Base-by-base conservation (phyloP, 495 filamentous ascomycete species). In the Penicillium turbatum region DNA sequence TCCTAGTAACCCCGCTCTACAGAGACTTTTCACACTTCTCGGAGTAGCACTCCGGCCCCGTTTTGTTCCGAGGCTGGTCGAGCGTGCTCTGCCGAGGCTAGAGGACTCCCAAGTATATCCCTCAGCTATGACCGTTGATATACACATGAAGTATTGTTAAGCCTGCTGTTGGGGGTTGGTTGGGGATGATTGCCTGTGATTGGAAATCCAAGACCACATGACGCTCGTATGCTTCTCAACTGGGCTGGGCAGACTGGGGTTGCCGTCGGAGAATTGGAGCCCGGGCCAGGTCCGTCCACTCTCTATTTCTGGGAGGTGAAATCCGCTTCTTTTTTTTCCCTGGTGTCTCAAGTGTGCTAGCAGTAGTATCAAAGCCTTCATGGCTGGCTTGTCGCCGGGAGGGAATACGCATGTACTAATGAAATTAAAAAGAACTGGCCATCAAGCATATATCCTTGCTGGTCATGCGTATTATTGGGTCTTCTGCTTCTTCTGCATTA, bases 261-360 rank as follows among this genome's bases (percentile, higher is more conserved):
- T 36, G 27, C 46, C 41, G 51, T 55, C 59, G 62, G 60, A 65
- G 48, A 63, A 63, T 63, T 65, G 13, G 17, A 54, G 21, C 63
- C 32, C 35, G 45, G 55, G 4, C 60, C 29, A 48, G 24, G 19
- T 35, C 32, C 26, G 15, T 44, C 34, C 21, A 35, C 6, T 27
- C 11, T 27, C 17, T 24, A 48, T 37, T 37, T 2, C 11, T 36
- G 13, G 44, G 24, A 7, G 10, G 7, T 0, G 16, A 5, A 16
- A 26, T 21, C 6, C 16, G 24, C 13, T n/a, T 6, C 2, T 32
- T 32, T 34, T 24, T 19, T 51, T 15, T 21, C n/a, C 3, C 5
- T 36, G 5, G n/a, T 11, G 26, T 30, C 2, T 19, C 16, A 32
- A 41, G 17, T 10, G 21, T 15, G 29, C 15, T 27, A 51, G 35